Evolutionary conservation across 2,329 filamentous ascomycete species (phyloP), one percentile per base, ranked within the genome.

Genomic region (Talaromyces pinophilus): DNA sequence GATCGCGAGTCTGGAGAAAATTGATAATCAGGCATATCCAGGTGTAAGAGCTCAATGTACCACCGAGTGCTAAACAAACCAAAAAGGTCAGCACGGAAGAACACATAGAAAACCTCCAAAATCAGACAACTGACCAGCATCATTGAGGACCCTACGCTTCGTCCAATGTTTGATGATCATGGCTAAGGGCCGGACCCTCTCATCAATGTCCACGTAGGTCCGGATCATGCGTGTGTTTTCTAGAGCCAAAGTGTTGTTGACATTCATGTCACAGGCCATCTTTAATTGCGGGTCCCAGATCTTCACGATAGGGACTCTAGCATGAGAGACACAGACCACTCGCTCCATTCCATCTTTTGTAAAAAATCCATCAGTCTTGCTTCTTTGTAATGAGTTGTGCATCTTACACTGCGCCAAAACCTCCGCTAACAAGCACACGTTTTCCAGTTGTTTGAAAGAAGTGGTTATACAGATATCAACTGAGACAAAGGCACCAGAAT

Each of bases 81-180:
- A 25, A 35, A 22, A 19, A 48, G 22, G 40, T 64, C 62, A 64
- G 52, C 28, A 59, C 44, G 25, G 25, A n/a, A 25, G 33, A 38
- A 44, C 40, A n/a, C 38, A 11, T 59, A 50, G 38, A 54, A 46
- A 52, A 50, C 54, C 22, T 38, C 46, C 22, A 25, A n/a, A 61
- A 19, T 22, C 6, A 17, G 46, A 64, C 62, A 52, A 72, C 90
- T 82, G 84, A 96, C 93, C 94, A 76, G 95, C 95, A 82, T 99
- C 95, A 75, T 99, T 99, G 72, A 99, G 84, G 73, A 97, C 90
- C 77, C 95, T 89, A 78, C 87, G 87, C 80, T 95, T 92, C 65
- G 95, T 97, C 95, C 95, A 99, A 81, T 98, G 87, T 79, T 99
- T 99, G 80, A 99, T 87, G 68, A 96, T 91, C 92, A 99, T 98